Base-by-base conservation (phyloP, 192 early-diverging fungal genomes). In the Pilaira anomala region DNA sequence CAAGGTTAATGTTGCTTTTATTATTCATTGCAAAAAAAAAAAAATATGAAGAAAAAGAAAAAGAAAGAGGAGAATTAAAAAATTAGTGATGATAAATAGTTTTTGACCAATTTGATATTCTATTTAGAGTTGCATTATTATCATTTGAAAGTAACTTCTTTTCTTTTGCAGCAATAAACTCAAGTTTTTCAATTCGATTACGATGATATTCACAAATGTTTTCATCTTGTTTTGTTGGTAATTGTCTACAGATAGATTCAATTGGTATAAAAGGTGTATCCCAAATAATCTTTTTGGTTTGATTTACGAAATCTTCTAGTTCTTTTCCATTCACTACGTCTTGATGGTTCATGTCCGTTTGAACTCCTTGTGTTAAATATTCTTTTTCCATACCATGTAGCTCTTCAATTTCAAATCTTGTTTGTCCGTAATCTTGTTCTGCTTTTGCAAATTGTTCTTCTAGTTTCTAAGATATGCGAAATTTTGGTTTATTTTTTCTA, bases 1-100 rank as follows among this genome's bases (percentile, higher is more conserved):
- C 63, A 28, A 63, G 67, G 54, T 75, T 75, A 8, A 75, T 63
- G 21, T 54, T 24, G 29, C 52, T 33, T 28, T 29, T 54, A 39
- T 8, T 52, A 2, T 19, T 28, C 41, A 60, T 48, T 28, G 22
- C 21, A 25, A 18, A 48, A 21, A 60, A 19, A 46, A 30, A 46
- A 19, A 40, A 58, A 42, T 7, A 42, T 14, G 21, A 39, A 58
- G 19, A 16, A 26, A 25, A 16, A 7, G 16, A 25, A 41, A 58
- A 25, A 41, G 19, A n/a, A 25, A n/a, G 14, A 19, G 19, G 19
- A 39, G 18, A 25, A 40, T 21, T 19, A 58, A 58, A 42, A 19
- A 36, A 41, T 58, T 42, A 22, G 18, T 46, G 44, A 14, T 58
- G 36, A 18, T 58, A 36, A n/a, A 58, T 19, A 3, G 56, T 39